These are phyloP conservation scores for Cucurbita moschata DNA, from an alignment of 306 rosid genomes.

Conservation along the genomic window DNA sequence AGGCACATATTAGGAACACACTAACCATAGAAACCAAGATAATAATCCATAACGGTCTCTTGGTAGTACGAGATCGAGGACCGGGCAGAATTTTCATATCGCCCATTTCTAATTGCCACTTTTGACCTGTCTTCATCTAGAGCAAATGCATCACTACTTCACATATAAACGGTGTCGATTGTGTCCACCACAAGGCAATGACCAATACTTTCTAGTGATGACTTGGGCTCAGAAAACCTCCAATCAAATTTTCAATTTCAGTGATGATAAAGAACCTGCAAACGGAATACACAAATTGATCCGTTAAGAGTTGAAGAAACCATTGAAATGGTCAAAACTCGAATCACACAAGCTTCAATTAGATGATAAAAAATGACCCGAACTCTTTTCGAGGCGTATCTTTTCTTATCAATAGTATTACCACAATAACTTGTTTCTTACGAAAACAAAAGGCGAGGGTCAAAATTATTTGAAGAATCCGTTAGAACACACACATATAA, in stretches of 20 bases:
- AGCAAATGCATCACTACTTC: conserved; percentile 26
- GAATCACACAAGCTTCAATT: background rate
- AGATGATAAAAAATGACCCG: background rate
- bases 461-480: background rate
- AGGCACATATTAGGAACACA: conserved; percentile 61
- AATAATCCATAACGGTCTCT: conserved; percentile 84
- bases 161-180: conserved; percentile 14
- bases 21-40: conserved; percentile 72
- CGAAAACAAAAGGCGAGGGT: background rate
- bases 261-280: conserved; percentile 2
- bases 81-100: conserved; percentile 69
- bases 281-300: background rate
- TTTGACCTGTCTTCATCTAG: conserved; percentile 64
- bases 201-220: background rate
- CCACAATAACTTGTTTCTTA: background rate
- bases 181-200: background rate
- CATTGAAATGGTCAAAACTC: background rate
- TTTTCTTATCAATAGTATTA: background rate
- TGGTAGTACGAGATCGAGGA: conserved; percentile 73
- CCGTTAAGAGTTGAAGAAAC: background rate
- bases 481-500: background rate
- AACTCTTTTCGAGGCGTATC: background rate
- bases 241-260: background rate
- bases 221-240: background rate
- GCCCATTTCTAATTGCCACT: conserved; percentile 63